phyloP scores from a whole-genome alignment of 1,139 yeast genomes.

The Maudiozyma humilis region DNA sequence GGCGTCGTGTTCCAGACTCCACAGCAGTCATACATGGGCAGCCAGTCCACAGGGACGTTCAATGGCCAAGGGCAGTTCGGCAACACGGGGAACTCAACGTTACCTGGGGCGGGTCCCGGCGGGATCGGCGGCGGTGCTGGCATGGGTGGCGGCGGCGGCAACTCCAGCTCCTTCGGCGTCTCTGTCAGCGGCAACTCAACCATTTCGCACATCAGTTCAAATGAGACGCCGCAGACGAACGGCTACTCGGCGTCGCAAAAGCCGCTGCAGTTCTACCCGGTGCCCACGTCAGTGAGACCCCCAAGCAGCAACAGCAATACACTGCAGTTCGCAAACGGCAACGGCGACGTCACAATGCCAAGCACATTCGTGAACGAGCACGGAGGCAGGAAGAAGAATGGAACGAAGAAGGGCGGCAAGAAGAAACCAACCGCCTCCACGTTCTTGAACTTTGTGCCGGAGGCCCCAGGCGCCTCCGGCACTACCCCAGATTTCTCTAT shows the following conservation, averaged over 20 bases:
- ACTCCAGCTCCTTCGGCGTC: neutral
- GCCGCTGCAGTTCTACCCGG: constrained; percentile 30
- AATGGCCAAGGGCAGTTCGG: neutral
- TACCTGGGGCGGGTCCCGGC: constrained; percentile 1
- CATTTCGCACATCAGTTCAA: constrained; percentile 11
- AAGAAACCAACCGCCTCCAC: neutral
- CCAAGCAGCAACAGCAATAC: neutral
- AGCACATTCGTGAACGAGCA: neutral
- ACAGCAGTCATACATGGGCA: constrained; percentile 16
- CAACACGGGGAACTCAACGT: neutral
- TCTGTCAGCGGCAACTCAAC: constrained; percentile 15
- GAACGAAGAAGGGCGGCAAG: neutral
- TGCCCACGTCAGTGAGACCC: constrained; percentile 18
- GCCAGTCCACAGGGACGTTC: constrained; percentile 5
- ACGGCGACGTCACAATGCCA: neutral
- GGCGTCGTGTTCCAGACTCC: constrained; percentile 31
- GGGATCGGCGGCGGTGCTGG: too few species aligned
- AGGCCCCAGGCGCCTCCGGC: constrained; percentile 5
- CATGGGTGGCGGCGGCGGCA: too few species aligned
- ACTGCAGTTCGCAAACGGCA: neutral
- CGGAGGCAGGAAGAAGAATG: neutral
- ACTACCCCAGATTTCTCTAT: neutral
- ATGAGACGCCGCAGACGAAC: constrained; percentile 18
- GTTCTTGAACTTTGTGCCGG: constrained; percentile 5
- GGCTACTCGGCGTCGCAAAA: constrained; percentile 29